These are phyloP conservation scores for Dothistroma septosporum DNA, from an alignment of 2,329 filamentous ascomycete genomes.

Conservation along the genomic window DNA sequence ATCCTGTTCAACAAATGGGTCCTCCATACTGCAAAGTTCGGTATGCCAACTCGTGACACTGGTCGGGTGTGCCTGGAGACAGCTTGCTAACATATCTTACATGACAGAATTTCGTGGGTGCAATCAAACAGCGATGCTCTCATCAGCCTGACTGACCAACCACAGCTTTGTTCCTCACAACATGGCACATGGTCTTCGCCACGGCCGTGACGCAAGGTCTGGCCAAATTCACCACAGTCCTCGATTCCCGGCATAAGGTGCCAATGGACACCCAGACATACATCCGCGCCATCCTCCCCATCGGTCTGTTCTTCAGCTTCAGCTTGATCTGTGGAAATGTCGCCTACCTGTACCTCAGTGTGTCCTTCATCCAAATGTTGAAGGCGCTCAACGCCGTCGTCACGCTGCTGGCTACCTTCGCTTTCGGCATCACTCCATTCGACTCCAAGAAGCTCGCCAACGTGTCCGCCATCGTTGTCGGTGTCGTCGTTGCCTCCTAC, in stretches of 20 bases:
- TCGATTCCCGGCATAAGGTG: constrained; percentile 91
- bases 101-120: constrained; percentile 18
- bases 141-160: not conserved
- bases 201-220: constrained; percentile 92
- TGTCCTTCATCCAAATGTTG: constrained; percentile 98
- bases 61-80: not conserved
- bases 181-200: constrained; percentile 92
- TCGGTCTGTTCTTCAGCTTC: constrained; percentile 92
- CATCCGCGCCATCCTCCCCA: constrained; percentile 86
- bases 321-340: constrained; percentile 95
- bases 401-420: constrained; percentile 84
- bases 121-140: not conserved
- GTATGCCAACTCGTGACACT: constrained; percentile 38
- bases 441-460: constrained; percentile 86
- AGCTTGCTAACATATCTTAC: constrained; percentile 11
- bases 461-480: constrained; percentile 88
- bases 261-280: constrained; percentile 97
- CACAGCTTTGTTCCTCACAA: constrained; percentile 76
- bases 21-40: constrained; percentile 77
- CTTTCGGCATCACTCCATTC: constrained; percentile 75
- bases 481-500: constrained; percentile 88
- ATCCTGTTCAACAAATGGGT: constrained; percentile 99
- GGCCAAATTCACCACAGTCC: constrained; percentile 79
- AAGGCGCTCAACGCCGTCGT: constrained; percentile 97
- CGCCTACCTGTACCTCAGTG: constrained; percentile 90